Evolutionary conservation across 2,329 filamentous ascomycete species (phyloP).

Genomic region (Fusarium protoensiforme): DNA sequence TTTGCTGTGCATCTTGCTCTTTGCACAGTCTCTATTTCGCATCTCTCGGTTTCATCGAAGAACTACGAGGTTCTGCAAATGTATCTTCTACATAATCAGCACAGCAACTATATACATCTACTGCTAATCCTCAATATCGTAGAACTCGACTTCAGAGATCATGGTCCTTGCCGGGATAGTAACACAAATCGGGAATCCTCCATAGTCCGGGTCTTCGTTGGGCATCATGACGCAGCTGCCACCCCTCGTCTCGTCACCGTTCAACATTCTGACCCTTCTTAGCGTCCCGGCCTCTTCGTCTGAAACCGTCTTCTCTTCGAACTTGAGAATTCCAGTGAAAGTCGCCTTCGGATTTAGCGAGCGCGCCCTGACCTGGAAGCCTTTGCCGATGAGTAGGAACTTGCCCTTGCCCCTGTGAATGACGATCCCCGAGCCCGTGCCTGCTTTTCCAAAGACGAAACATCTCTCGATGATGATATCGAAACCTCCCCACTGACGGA

Average conservation of each 20-base stretch:
- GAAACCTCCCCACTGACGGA: conserved; percentile 23
- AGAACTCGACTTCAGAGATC: conserved; percentile 49
- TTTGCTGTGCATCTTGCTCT: too few relatives aligned
- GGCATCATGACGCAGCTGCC: conserved; percentile 11
- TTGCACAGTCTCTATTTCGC: too few relatives aligned
- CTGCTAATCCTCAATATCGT: neutral
- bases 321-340: conserved; percentile 12
- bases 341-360: neutral
- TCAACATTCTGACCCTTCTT: conserved; percentile 3
- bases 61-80: too few relatives aligned
- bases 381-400: conserved; percentile 38
- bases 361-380: conserved; percentile 8
- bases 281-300: neutral
- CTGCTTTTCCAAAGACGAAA: conserved; percentile 47
- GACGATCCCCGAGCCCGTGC: conserved; percentile 43
- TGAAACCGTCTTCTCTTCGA: conserved; percentile 1
- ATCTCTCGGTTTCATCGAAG: too few relatives aligned
- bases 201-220: conserved; percentile 63
- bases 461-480: conserved; percentile 45
- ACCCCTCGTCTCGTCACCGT: conserved; percentile 25
- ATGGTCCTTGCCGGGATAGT: conserved; percentile 61
- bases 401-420: conserved; percentile 33
- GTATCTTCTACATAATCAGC: too few relatives aligned
- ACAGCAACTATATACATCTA: neutral
- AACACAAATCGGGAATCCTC: conserved; percentile 61